phyloP scores from a whole-genome alignment of 2,329 filamentous ascomycete genomes.

The Colletotrichum tamarilloi region DNA sequence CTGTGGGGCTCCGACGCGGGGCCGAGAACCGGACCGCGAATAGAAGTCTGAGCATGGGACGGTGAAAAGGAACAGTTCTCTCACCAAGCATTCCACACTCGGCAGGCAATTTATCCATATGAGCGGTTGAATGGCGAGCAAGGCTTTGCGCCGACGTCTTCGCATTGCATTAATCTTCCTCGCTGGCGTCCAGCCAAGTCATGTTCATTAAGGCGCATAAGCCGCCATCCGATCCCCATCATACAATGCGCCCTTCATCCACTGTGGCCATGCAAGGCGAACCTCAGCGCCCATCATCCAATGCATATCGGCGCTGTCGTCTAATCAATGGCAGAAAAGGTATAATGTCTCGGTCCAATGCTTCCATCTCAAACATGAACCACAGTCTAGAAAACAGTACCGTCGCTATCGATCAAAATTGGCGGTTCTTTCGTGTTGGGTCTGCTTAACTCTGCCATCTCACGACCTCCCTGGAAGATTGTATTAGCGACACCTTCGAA shows the following conservation, averaged over 20 bases:
- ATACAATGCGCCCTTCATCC: slow-evolving; percentile 14
- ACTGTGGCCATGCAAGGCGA: not conserved
- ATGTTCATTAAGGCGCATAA: slow-evolving; percentile 30
- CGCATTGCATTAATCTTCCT: slow-evolving; percentile 13
- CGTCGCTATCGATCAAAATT: slow-evolving; percentile 95
- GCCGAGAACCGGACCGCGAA: slow-evolving; percentile 1
- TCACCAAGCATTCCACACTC: not conserved
- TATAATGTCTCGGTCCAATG: slow-evolving; percentile 33
- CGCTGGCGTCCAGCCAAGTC: slow-evolving; percentile 6
- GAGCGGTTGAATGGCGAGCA: not conserved
- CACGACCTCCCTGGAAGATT: slow-evolving; percentile 78
- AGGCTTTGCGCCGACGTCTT: slow-evolving; percentile 6
- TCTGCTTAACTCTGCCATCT: slow-evolving; percentile 93
- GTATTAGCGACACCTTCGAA: slow-evolving; percentile 12
- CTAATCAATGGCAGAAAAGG: slow-evolving; percentile 28
- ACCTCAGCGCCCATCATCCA: not conserved
- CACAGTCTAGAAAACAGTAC: slow-evolving; percentile 85
- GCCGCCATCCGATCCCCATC: slow-evolving; percentile 11
- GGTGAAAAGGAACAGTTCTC: not conserved
- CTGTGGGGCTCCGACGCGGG: slow-evolving; percentile 9
- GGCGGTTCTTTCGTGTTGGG: slow-evolving; percentile 97
- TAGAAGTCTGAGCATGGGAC: too few species aligned
- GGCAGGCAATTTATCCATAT: not conserved
- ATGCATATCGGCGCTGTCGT: slow-evolving; percentile 11
- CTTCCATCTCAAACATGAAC: slow-evolving; percentile 9